Conservation (phyloP, 2,329 filamentous ascomycete species). For the Allantophomopsis lycopodina region DNA sequence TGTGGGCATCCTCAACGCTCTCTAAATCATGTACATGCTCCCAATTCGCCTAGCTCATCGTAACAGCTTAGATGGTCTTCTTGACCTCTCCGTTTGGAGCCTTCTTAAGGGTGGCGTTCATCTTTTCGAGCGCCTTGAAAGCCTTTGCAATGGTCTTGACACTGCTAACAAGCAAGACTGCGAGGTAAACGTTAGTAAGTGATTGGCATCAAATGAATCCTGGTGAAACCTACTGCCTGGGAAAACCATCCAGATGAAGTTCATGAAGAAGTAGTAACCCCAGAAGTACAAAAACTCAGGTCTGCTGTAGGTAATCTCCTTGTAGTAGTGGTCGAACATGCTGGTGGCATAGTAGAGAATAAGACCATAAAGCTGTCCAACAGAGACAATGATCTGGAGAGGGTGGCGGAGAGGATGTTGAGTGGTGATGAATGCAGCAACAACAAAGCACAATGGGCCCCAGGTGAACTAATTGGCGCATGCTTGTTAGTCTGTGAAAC, state of each 20-base stretch:
- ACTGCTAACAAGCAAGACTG: constrained; percentile 20
- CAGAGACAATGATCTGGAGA: constrained; percentile 26
- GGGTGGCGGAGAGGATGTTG: constrained; percentile 32
- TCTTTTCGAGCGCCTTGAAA: constrained; percentile 16
- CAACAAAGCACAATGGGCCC: constrained; percentile 42
- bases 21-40: too few species aligned
- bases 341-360: constrained; percentile 49
- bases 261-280: constrained; percentile 49
- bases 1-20: too few species aligned
- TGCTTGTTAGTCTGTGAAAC: background rate
- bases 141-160: constrained; percentile 15
- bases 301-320: constrained; percentile 35
- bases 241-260: constrained; percentile 45
- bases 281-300: constrained; percentile 49
- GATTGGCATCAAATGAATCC: background rate
- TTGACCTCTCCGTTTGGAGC: constrained; percentile 12
- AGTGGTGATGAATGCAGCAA: constrained; percentile 29
- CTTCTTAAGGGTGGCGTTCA: constrained; percentile 10
- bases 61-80: background rate
- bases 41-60: background rate
- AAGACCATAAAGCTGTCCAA: constrained; percentile 34
- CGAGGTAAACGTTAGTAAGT: constrained; percentile 4
- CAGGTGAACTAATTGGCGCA: constrained; percentile 28
- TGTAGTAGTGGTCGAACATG: constrained; percentile 31
- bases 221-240: constrained; percentile 31